Evolutionary conservation across 1,284 basidiomycete genomes (phyloP), one percentile per base, ranked within the genome.

Genomic region (Mycena sp.): DNA sequence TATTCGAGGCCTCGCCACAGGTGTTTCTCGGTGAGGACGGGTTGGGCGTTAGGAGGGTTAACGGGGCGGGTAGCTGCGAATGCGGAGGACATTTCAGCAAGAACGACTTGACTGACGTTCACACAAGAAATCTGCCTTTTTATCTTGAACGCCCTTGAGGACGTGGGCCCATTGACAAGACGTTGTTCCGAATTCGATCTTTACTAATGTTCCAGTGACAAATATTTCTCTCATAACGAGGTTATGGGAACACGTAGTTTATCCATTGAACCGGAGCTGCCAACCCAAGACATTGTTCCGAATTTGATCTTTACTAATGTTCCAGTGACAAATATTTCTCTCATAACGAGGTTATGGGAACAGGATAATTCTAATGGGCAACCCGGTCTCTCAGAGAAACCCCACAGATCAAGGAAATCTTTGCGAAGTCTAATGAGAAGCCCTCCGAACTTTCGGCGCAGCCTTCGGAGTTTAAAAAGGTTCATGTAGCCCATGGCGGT

Each of bases 1-100:
- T 72, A 67, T 23, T 71, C 69, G 16, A 78, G 67, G 10, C 74
- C 76, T 44, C 73, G 70, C 76, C 75, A 77, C 1, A 77, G 67
- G 50, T 77, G 76, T 29, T 61, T 72, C 50, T 73, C 71, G 1
- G 70, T 73, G 23, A 77, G 58, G 17, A 67, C 62, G 5, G 71
- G 70, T 14, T 67, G 43, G n/a, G 55, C 67, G 6, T 70, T 71
- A 4, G 70, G 64, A 17, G 74, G 72, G 59, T 77, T 77, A 23
- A 77, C 70, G 37, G 57, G 69, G 54, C 74, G 69, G 45, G 68
- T 75, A 21, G 67, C 67, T 28, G 76, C 73, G 55, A 75, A 74
- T 52, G 58, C 21, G 43, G 43, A 44, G 43, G 43, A 25, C 43
- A 44, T 44, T 48, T 48, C 29, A 32, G 28, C 29, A 48, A 48